Conservation (phyloP, 2,329 filamentous ascomycete species). For the Aureobasidium sp. region DNA sequence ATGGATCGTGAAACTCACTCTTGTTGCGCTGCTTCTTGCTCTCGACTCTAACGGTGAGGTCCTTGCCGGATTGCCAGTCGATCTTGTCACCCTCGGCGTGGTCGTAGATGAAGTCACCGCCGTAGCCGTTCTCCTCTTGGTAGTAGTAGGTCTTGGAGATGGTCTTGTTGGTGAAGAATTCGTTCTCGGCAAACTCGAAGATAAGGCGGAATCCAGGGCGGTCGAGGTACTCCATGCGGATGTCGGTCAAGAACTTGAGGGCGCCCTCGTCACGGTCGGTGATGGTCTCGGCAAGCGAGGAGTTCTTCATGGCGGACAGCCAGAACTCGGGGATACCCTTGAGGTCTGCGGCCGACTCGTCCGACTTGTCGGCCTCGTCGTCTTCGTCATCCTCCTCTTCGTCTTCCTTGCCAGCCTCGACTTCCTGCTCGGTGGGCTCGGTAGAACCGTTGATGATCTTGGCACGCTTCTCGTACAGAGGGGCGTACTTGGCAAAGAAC, state of each 20-base stretch:
- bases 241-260: conserved; percentile 81
- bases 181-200: conserved; percentile 92
- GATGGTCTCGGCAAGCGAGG: conserved; percentile 96
- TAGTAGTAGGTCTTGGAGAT: conserved; percentile 99
- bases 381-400: conserved; percentile 55
- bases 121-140: conserved; percentile 96
- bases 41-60: conserved; percentile 89
- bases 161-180: conserved; percentile 95
- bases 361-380: conserved; percentile 53
- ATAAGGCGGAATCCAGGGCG: conserved; percentile 96
- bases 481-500: conserved; percentile 98
- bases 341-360: conserved; percentile 47
- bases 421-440: conserved; percentile 82
- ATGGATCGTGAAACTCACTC: conserved; percentile 55
- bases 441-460: conserved; percentile 80
- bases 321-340: conserved; percentile 97
- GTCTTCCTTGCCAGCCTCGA: conserved; percentile 77
- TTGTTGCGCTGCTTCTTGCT: conserved; percentile 99
- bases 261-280: conserved; percentile 94
- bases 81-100: conserved; percentile 98
- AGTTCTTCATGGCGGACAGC: conserved; percentile 99
- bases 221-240: conserved; percentile 99
- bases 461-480: conserved; percentile 90
- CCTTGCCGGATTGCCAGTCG: conserved; percentile 88
- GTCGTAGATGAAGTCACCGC: conserved; percentile 98